Conservation (phyloP, 805 yeast genomes). For the Metschnikowia cerradonensis region DNA sequence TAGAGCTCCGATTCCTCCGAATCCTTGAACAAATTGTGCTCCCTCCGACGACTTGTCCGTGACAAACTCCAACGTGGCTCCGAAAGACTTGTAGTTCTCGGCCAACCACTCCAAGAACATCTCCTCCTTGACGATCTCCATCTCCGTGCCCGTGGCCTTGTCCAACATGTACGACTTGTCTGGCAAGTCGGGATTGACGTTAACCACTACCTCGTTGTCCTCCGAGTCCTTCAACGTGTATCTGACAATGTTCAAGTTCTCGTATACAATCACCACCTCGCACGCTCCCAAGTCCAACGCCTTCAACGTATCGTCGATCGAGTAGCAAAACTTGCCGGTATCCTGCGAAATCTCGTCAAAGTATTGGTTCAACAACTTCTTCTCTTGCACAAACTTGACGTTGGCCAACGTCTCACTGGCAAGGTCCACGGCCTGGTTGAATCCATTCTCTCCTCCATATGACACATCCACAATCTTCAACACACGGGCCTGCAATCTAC, state of each 20-base stretch:
- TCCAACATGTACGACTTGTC: constrained; percentile 76
- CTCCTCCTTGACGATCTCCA: constrained; percentile 83
- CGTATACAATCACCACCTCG: constrained; percentile 88
- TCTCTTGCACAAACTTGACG: constrained; percentile 97
- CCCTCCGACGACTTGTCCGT: constrained; percentile 97
- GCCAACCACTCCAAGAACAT: constrained; percentile 96
- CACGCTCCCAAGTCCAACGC: constrained; percentile 96
- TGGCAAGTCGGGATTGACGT: constrained; percentile 66
- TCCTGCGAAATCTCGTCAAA: constrained; percentile 98
- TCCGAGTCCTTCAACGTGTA: constrained; percentile 81
- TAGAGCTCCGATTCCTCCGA: constrained; percentile 98
- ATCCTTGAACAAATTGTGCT: constrained; percentile 95
- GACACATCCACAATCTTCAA: constrained; percentile 94
- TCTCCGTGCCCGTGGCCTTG: constrained; percentile 82
- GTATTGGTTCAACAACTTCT: constrained; percentile 86
- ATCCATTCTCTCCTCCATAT: constrained; percentile 99
- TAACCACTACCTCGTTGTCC: constrained; percentile 69
- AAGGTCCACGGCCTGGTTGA: constrained; percentile 97
- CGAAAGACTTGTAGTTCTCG: constrained; percentile 88
- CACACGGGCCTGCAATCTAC: constrained; percentile 80
- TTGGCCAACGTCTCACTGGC: constrained; percentile 96
- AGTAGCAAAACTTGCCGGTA: constrained; percentile 95
- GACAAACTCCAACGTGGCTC: constrained; percentile 94
- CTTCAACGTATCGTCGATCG: constrained; percentile 93
- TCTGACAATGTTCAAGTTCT: constrained; percentile 82